phyloP scores from a whole-genome alignment of 176 grass and related monocot genomes.

The Lolium perenne region DNA sequence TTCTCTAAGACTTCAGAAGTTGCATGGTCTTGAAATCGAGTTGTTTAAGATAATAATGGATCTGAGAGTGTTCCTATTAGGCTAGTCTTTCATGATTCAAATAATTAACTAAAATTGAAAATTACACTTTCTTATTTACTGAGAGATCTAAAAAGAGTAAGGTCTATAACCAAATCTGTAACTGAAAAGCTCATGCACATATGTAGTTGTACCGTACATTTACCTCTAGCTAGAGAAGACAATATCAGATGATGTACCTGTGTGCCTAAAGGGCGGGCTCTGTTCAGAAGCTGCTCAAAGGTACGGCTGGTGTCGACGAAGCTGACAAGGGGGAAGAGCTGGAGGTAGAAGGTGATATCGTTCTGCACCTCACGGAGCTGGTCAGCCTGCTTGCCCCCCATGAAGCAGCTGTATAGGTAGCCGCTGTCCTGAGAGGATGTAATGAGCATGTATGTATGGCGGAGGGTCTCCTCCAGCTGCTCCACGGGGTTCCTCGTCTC shows the following conservation, averaged over 20 bases:
- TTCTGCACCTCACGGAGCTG: conserved; percentile 67
- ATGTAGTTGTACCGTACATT: background rate
- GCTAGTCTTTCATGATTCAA: background rate
- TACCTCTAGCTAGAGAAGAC: background rate
- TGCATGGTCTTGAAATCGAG: background rate
- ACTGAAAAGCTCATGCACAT: background rate
- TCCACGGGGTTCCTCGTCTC: conserved; percentile 67
- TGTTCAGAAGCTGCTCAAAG: conserved; percentile 39
- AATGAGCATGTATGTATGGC: conserved; percentile 55
- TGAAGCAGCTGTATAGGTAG: conserved; percentile 62
- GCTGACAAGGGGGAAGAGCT: conserved; percentile 67
- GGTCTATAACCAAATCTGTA: background rate
- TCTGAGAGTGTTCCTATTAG: background rate
- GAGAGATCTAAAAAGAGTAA: background rate
- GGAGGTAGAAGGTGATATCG: conserved; percentile 73
- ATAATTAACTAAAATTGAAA: background rate
- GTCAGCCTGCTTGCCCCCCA: conserved; percentile 64
- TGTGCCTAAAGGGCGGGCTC: conserved; percentile 6
- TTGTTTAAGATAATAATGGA: background rate
- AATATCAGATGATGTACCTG: conserved; percentile 44
- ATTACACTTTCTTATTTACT: background rate
- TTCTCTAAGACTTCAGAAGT: background rate
- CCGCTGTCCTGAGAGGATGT: conserved; percentile 57
- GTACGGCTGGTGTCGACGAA: conserved; percentile 61
- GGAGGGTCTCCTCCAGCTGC: conserved; percentile 63